Evolutionary conservation across 306 rosid genomes (phyloP), one percentile per base, ranked within the genome.

Genomic region (Cicer bijugum): DNA sequence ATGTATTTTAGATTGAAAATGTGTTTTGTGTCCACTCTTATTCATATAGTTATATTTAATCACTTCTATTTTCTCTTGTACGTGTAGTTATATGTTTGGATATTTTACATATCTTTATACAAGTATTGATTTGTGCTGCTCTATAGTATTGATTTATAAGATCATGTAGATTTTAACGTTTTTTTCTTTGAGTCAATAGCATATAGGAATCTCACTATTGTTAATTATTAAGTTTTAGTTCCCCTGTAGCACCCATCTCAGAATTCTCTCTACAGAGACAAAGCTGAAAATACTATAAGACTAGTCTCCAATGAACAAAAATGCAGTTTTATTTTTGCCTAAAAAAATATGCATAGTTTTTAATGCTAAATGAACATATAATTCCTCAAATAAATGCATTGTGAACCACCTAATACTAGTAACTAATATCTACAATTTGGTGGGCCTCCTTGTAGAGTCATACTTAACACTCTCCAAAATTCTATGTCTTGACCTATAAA

Each of bases 371-470:
- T 23, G 28, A 23, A 23, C 4, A 23, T 2, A 40, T 23, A 40
- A 68, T 51, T 8, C 6, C 65, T 39, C 66, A 11, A 60, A 65
- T 58, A 57, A 76, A 67, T 57, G 67, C 80, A 35, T 76, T 56
- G 48, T 74, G 71, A 75, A 77, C 74, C 17, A 69, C 79, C 74
- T 44, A 68, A 12, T 57, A 76, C 9, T 63, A 72, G 14, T 72
- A 80, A 80, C 67, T 45, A 83, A 76, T 67, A 67, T 60, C 80
- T 35, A 62, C 61, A 28, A 28, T 28, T 28, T 53, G 23, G 71
- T 83, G 84, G 82, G 56, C 60, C 84, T 80, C 33, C 38, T 38
- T 1, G 14, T 44, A 57, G 69, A 57, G 69, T 50, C 67, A 60
- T 48, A 57, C 64, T 66, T 77, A 12, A 44, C 45, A 64, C 46